Evolutionary conservation across 1,284 basidiomycete species (phyloP), one percentile per base, ranked within the genome.

Genomic region (Irpex sp.): DNA sequence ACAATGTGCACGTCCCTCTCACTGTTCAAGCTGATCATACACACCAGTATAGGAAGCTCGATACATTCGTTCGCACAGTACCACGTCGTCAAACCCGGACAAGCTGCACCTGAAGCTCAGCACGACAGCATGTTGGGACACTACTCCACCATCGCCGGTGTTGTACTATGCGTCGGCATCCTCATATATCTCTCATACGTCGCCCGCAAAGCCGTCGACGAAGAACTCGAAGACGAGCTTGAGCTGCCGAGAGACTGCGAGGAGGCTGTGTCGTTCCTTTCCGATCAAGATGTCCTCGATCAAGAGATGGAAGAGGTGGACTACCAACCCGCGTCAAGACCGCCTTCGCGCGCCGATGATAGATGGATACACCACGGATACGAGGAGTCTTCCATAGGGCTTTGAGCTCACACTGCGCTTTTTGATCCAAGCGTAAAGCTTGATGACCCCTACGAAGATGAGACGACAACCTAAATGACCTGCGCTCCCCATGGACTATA

Each of bases 21-120:
- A 49, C 87, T 97, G 68, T 91, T 94, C 87, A 97, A 97, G 82
- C 90, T 97, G 75, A 91, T 96, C 81, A 89, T 97, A 68, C 96
- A 97, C 84, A 95, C 94, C 27, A 93, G 89, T 73, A 86, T 97
- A 73, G 95, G 95, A 62, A 90, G 92, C 24, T 93, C 92, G 24
- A 95, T 97, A 78, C 92, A 94, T 78, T 95, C 92, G 56, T 97
- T 97, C 83, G 89, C 90, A 71, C 89, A 90, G 71, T 91, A 90
- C 81, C 89, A 93, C 77, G 80, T 82, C 70, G 78, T 82, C 27
- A 74, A 77, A 32, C 71, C 76, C 6, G 80, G 79, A 71, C 74
- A 80, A 43, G 76, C 79, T 64, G 72, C 73, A 20, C 72, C 70
- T 4, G 76, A 82, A 62, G 82, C 85, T 67, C 85, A 87, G 66